Conservation (phyloP, 108 stramenopile genomes). For the Pseudonitzschia pungens region DNA sequence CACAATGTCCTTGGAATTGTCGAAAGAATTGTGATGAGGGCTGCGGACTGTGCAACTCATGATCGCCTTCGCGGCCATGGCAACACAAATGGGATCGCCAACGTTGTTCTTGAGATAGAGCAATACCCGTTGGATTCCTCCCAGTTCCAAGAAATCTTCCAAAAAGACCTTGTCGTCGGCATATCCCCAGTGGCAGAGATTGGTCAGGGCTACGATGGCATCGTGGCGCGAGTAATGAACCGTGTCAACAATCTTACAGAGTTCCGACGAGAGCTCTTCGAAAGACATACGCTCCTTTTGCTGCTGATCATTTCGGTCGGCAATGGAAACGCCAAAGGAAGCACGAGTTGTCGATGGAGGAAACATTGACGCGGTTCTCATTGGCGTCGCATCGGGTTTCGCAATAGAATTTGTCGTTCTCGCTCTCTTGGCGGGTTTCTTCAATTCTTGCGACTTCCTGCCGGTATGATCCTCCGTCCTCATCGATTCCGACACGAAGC, state of each 20-base stretch:
- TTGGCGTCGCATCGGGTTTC: background rate
- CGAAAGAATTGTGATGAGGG: background rate
- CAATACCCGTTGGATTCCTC: constrained; percentile 10
- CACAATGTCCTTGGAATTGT: background rate
- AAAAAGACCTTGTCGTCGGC: background rate
- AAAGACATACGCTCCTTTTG: background rate
- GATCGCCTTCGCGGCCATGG: background rate
- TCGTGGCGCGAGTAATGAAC: constrained; percentile 1
- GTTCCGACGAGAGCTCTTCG: background rate
- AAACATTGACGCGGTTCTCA: background rate
- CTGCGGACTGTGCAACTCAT: constrained; percentile 1
- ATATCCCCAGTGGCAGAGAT: constrained; percentile 1
- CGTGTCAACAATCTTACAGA: background rate
- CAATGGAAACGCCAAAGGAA: constrained; percentile 1
- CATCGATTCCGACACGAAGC: background rate
- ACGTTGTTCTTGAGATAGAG: background rate
- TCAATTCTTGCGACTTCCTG: background rate
- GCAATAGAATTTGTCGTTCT: background rate
- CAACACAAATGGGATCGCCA: constrained; percentile 1
- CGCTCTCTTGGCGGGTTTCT: background rate
- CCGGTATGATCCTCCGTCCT: background rate
- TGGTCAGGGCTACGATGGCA: background rate
- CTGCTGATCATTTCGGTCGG: background rate
- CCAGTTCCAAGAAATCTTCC: background rate
- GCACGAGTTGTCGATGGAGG: background rate